Percentiles rank a stretch among this genome's conserved stretches.
Evolutionary conservation across 2,329 filamentous ascomycete genomes (phyloP).

Genomic region (Paecilomyces sp.): DNA sequence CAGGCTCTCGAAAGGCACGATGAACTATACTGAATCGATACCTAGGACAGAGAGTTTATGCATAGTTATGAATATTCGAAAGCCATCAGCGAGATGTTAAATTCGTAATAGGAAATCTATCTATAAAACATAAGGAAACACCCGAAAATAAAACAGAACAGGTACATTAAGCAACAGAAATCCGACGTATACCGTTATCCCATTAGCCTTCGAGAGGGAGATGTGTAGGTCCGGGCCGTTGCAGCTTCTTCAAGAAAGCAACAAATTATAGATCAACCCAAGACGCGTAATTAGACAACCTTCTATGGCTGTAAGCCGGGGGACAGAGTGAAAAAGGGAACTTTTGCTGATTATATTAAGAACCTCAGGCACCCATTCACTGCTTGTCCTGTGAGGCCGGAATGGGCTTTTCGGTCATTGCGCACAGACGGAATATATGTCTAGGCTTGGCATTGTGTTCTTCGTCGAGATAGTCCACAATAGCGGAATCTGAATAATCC

Average conservation of each 20-base stretch:
- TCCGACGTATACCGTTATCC: not conserved
- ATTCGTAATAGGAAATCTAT: not conserved
- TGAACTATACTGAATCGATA: too few species aligned
- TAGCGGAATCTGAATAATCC: constrained; percentile 37
- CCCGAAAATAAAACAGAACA: not conserved
- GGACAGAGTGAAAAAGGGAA: too few species aligned
- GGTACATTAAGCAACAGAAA: not conserved
- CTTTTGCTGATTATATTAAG: too few species aligned
- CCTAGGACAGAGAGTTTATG: too few species aligned
- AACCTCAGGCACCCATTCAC: not conserved
- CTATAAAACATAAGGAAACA: not conserved
- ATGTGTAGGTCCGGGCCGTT: not conserved
- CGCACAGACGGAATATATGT: constrained; percentile 45
- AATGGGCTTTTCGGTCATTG: constrained; percentile 44
- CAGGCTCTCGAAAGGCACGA: too few species aligned
- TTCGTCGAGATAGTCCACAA: constrained; percentile 43
- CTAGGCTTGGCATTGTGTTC: constrained; percentile 40
- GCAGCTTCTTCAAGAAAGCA: not conserved
- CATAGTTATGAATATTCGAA: not conserved
- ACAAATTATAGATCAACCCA: not conserved
- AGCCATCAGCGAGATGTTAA: not conserved
- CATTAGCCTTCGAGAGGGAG: not conserved
- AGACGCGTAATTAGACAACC: not conserved
- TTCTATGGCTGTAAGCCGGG: not conserved
- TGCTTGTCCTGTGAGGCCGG: constrained; percentile 30